Base-by-base conservation (phyloP, 345 rosid species). In the Excoecaria agallocha region DNA sequence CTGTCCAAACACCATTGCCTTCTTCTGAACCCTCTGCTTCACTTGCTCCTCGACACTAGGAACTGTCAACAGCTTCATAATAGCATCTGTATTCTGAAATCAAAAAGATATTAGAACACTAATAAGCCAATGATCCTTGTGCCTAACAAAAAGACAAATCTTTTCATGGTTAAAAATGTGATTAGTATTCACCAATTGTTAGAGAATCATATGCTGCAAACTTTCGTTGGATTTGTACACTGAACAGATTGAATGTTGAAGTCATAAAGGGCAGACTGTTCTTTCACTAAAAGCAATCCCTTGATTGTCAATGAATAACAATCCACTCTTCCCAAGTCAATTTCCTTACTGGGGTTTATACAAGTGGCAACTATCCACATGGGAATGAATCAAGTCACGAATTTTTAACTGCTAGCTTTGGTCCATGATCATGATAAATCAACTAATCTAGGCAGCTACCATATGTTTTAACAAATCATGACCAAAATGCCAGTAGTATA, bases 21-120 rank as follows among this genome's bases (percentile, higher is more conserved):
- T 92, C 87, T 88, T 91, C 83, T 74, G 84, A 0, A 94, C 97
- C 84, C 97, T 87, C 88, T 71, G 87, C 88, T 86, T 90, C 76
- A 94, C 98, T 81, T 72, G 81, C 76, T 90, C 89, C 82, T 94
- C 98, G 39, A 90, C 89, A 3, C 43, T 74, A 85, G 82, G 76
- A 71, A 86, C 88, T 15, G 98, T 94, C 83, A 94, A 61, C 58
- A 94, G 71, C 66, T 86, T 82, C 92, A 90, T 89, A 80, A 94
- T 77, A 58, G 86, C 86, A 76, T 85, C 87, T 61, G 65, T 84
- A 38, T 92, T 91, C 98, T 94, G 89, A 57, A 74, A 15, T 8
- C 50, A 56, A 39, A 59, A 30, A 38, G 65, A n/a, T 39, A 70
- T 3, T 20, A 43, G 20, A 37, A 67, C 50, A 46, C 49, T 67